These are phyloP conservation scores for Claviceps purpurea DNA, from an alignment of 2,329 filamentous ascomycete species.

Conservation along the genomic window DNA sequence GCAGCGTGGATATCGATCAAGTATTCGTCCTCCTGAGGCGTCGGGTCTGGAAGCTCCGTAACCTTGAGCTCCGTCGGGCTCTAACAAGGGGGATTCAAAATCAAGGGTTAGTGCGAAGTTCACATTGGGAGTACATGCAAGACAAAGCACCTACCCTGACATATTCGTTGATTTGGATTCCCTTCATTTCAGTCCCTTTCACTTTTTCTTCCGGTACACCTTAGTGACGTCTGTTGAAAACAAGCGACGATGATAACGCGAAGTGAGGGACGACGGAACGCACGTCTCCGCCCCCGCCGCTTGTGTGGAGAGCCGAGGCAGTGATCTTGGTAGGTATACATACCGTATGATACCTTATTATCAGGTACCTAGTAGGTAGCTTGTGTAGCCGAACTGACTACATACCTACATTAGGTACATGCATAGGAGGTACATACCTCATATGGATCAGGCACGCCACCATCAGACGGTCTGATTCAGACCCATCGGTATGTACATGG, in stretches of 20 bases:
- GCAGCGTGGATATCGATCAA: slow-evolving; percentile 75
- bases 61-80: slow-evolving; percentile 69
- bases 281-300: too few species aligned
- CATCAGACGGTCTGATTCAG: too few species aligned
- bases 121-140: too few species aligned
- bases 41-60: slow-evolving; percentile 59
- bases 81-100: slow-evolving; percentile 28
- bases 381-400: too few species aligned
- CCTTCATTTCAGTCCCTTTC: slow-evolving; percentile 3
- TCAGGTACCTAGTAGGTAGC: neutral
- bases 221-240: neutral
- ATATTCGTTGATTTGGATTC: slow-evolving; percentile 5
- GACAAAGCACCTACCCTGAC: slow-evolving; percentile 3
- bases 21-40: slow-evolving; percentile 61
- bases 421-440: too few species aligned
- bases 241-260: neutral
- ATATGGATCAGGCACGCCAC: too few species aligned
- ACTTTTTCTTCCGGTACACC: too few species aligned
- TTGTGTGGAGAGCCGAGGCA: slow-evolving; percentile 5
- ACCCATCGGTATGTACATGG: too few species aligned
- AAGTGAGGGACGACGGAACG: neutral
- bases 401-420: too few species aligned
- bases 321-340: neutral
- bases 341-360: neutral
- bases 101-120: neutral